These are phyloP conservation scores for Garcia nutans DNA, from an alignment of 345 rosid species.

Conservation along the genomic window DNA sequence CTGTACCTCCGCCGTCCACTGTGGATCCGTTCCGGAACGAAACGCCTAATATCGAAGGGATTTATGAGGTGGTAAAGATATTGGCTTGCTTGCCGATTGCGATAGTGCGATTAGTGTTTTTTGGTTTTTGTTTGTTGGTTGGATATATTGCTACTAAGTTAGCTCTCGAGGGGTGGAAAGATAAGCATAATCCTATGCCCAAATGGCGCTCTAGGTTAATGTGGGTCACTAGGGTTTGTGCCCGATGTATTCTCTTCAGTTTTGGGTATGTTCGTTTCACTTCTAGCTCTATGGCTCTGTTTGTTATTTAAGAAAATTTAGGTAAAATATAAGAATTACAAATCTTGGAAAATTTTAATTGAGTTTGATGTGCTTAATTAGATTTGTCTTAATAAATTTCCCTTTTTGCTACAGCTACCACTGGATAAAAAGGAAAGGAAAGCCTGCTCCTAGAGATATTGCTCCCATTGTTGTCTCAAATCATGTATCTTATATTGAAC, in stretches of 20 bases:
- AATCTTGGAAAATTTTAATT: neutral
- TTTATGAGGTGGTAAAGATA: constrained; percentile 74
- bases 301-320: neutral
- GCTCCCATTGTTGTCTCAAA: constrained; percentile 95
- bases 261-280: constrained; percentile 59
- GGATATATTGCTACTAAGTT: constrained; percentile 74
- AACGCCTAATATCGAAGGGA: constrained; percentile 52
- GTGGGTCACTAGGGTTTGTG: constrained; percentile 81
- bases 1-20: constrained; percentile 48
- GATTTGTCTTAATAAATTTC: no score
- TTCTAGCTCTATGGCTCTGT: neutral
- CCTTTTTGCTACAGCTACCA: constrained; percentile 60
- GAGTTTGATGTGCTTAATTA: neutral
- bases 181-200: constrained; percentile 84
- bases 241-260: constrained; percentile 81
- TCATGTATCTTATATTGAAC: constrained; percentile 87
- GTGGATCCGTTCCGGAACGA: constrained; percentile 74
- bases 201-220: constrained; percentile 76
- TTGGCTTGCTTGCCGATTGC: constrained; percentile 71
- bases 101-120: constrained; percentile 53
- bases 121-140: constrained; percentile 54
- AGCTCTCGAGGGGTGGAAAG: constrained; percentile 83
- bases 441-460: constrained; percentile 76
- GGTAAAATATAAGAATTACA: neutral
- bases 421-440: constrained; percentile 91